Evolutionary conservation across 345 rosid genomes (phyloP), one percentile per base, ranked within the genome.

Genomic region (Gossypium turneri): DNA sequence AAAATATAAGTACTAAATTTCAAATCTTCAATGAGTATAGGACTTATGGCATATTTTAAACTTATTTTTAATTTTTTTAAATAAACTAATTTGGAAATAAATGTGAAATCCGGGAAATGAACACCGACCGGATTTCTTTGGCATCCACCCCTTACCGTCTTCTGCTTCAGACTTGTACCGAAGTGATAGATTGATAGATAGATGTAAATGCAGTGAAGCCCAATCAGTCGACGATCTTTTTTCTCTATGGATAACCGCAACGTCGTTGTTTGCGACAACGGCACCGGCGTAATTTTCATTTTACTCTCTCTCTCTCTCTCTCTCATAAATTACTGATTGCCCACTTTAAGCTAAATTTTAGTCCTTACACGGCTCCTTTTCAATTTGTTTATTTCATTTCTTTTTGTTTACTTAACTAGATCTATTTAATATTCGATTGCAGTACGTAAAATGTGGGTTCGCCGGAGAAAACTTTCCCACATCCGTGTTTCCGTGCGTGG

Each of bases 391-490:
- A 0, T 56, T 70, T 69, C 34, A 9, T 53, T 17, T 56, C 60
- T 71, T 47, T 75, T 20, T 22, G 9, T 62, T 73, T 63, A 7
- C 1, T 79, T 66, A 13, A 52, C 58, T 76, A 20, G 55, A 67
- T 57, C 81, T 67, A 38, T 72, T 55, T 69, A 19, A 8, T 15
- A 29, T 25, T 68, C 59, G 73, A 50, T 72, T 86, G 84, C 92
- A 95, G 99, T 93, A 93, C 84, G 98, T 95, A 8, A 93, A 95
- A 86, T 95, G 99, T 76, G 99, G 98, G 43, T 95, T 95, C 79
- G 93, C 98, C 25, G 99, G 98, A 82, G 99, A 95, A 84, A 93
- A 93, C 81, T 95, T 95, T 64, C 99, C 97, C 16, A 90, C 97
- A 2, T 95, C 98, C 17, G 99, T 95, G 22, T 93, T 95, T 75